Evolutionary conservation across 2,329 filamentous ascomycete species (phyloP).

Genomic region (Penicillium sp.): DNA sequence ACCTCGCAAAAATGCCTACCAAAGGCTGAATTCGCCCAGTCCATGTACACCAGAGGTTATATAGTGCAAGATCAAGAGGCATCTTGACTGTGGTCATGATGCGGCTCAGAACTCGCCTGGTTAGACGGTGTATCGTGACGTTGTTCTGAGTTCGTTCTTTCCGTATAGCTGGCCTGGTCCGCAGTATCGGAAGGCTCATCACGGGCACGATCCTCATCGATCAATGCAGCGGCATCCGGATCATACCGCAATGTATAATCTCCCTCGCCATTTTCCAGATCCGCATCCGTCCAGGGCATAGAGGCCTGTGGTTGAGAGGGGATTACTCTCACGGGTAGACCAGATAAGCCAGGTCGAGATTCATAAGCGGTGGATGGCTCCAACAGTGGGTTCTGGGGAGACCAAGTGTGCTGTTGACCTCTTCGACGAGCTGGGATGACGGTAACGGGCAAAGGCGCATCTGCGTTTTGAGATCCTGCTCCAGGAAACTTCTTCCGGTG

Average conservation of each 20-base stretch:
- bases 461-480: slow-evolving; percentile 41
- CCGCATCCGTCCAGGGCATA: slow-evolving; percentile 58
- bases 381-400: slow-evolving; percentile 45
- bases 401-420: slow-evolving; percentile 59
- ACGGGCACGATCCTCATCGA: slow-evolving; percentile 32
- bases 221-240: slow-evolving; percentile 43
- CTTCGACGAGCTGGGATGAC: slow-evolving; percentile 63
- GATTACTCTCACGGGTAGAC: slow-evolving; percentile 59
- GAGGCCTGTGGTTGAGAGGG: slow-evolving; percentile 60
- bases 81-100: not conserved
- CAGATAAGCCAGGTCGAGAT: slow-evolving; percentile 18
- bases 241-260: slow-evolving; percentile 43
- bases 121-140: slow-evolving; percentile 8
- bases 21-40: not conserved
- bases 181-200: slow-evolving; percentile 9
- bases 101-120: not conserved
- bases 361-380: slow-evolving; percentile 23
- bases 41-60: not conserved
- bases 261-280: slow-evolving; percentile 32
- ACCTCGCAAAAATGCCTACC: not conserved
- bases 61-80: slow-evolving; percentile 3
- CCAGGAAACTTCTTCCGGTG: slow-evolving; percentile 50
- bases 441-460: slow-evolving; percentile 58
- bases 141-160: slow-evolving; percentile 21
- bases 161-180: slow-evolving; percentile 28